Evolutionary conservation across 2,329 filamentous ascomycete genomes (phyloP), one percentile per base, ranked within the genome.

Genomic region (Aspergillus sp.): DNA sequence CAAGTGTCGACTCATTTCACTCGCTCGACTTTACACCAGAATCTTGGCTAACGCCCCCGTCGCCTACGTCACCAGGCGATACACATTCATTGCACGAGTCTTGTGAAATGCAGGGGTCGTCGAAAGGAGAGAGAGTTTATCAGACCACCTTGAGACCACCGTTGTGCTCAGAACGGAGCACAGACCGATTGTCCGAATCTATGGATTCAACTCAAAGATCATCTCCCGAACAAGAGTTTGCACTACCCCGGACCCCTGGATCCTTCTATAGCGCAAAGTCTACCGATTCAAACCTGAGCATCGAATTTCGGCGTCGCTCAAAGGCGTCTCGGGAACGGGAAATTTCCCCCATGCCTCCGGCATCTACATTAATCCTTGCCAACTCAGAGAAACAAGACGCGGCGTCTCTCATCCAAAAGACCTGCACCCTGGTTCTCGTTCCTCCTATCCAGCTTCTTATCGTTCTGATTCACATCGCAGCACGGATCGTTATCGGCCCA

Each of bases 391-490:
- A 82, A 56, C 80, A 83, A 48, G 79, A 90, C 31, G 85, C 87
- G 1, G 80, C 86, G 54, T 84, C 87, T 3, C 85, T 96, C 31
- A 84, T 96, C 28, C 86, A 89, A 59, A 93, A 91, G 77, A 93
- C 92, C 0, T 88, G 86, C 65, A 88, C 91, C 55, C 84, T 95
- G 31, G 83, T 96, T 4, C 80, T 97, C 15, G 88, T 91, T 0
- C 92, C 92, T n/a, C 92, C 93, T 0, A 86, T 89, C 38, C 87
- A 93, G 69, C 84, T 96, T 2, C 85, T 96, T 41, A 83, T 87
- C 28, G 81, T 96, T 46, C 93, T 97, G 83, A 84, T 97, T 4
- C 87, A 88, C 59, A 91, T 97, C 60, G 91, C 93, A 0, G 89
- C 91, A 0, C 88, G 86, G 64, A 92, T 97, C 64, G 85, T 88